Evolutionary conservation across 345 rosid genomes (phyloP), one percentile per base, ranked within the genome.

Genomic region (Ceriops decandra): DNA sequence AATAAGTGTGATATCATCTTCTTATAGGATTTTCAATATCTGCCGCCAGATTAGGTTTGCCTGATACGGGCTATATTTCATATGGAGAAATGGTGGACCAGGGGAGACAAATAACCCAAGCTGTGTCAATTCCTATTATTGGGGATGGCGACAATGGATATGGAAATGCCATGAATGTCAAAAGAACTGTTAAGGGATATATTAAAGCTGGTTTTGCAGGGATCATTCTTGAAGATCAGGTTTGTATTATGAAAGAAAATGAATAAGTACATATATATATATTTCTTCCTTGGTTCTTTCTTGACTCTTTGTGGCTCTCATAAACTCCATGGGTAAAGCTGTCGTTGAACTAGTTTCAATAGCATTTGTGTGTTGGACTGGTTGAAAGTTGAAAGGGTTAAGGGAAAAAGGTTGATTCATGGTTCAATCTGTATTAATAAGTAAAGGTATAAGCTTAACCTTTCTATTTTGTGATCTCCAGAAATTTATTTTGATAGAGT

Each of bases 61-160:
- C 91, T 2, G 93, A 88, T 79, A 82, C 84, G 28, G 93, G 90
- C 32, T 80, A 85, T 38, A 68, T 92, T 67, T 92, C 96, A 35
- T 92, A 85, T 67, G 98, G 95, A 53, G 98, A 92, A 82, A 88
- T 92, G 95, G 65, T 92, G 68, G 96, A 92, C 78, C 96, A 92
- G 69, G 93, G 96, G 64, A 84, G 62, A 59, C 92, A 80, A 53
- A 92, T 92, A 64, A 88, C 89, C n/a, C 77, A 85, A 42, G 87
- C 95, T 51, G 88, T 85, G 26, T 76, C 90, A 0, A 86, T 92
- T 74, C 96, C 98, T 13, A 87, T 90, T 54, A 92, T 92, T 64
- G 98, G 97, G 53, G 98, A 93, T 64, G 90, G 87, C 52, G 97
- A 89, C 63, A 89, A 82, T 72, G 97, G 97, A 27, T 93, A 77